phyloP scores from a whole-genome alignment of 139 green algal genomes.

The Chlamydomonas incerta region DNA sequence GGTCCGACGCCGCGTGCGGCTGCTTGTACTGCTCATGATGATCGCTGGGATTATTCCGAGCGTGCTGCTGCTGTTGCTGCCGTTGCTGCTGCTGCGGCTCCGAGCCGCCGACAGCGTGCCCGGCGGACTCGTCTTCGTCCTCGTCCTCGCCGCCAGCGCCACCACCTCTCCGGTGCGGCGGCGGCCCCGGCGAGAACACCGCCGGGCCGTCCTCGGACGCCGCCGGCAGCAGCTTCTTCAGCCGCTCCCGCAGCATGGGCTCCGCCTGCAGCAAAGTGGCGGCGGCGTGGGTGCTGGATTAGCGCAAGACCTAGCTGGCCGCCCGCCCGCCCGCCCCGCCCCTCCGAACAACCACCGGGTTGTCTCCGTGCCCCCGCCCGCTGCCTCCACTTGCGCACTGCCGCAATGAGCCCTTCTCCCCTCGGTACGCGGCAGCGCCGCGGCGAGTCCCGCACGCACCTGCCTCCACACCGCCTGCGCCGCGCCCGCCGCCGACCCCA shows the following conservation, averaged over 20 bases:
- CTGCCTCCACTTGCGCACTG: background rate
- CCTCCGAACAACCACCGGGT: too few species aligned
- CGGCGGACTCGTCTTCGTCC: background rate
- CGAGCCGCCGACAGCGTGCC: too few species aligned
- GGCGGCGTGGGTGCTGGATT: too few species aligned
- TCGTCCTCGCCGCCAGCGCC: too few species aligned
- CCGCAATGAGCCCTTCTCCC: background rate
- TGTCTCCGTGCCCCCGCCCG: too few species aligned
- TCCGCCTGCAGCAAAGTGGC: constrained; percentile 4
- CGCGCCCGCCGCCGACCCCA: constrained; percentile 33
- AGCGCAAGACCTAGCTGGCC: too few species aligned
- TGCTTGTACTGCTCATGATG: background rate
- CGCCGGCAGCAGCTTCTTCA: background rate
- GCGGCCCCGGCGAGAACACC: background rate
- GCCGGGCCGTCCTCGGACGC: background rate
- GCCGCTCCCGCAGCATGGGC: constrained; percentile 13
- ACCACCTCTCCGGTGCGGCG: background rate
- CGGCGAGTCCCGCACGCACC: background rate
- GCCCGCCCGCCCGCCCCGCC: too few species aligned
- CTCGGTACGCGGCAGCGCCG: background rate
- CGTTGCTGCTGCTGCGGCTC: background rate
- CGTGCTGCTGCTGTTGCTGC: background rate
- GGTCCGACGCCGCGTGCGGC: too few species aligned
- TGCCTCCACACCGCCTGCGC: constrained; percentile 6
- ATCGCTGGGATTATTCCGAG: too few species aligned